Evolutionary conservation across 31 red algal genomes (phyloP), one percentile per base, ranked within the genome.

Genomic region (Odonthalia washingtoniensis): DNA sequence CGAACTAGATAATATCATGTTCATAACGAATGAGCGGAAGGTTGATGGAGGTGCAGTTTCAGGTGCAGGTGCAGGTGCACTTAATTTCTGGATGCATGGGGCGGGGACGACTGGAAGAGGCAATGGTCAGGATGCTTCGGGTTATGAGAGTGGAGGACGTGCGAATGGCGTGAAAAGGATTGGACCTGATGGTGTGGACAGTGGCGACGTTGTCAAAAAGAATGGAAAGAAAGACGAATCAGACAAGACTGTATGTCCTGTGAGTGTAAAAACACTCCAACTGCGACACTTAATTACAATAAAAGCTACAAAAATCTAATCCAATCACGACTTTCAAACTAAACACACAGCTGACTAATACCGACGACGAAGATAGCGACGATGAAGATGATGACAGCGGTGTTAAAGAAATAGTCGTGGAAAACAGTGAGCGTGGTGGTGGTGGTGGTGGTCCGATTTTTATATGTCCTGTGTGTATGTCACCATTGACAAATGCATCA

Each of bases 391-490:
- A 14, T 21, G 21, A 57, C 49, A 9, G 21, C 49, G 21, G 6
- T 21, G 21, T 14, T 21, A 9, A 57, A 14, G 49, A 57, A 21
- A 21, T 14, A 14, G 49, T 57, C 12, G 49, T 14, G 6, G 49
- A 9, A 9, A 21, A 57, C 49, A 9, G 21, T 3, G 74, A 46
- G 16, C 38, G 34, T 53, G 9, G 34, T 14, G 21, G 33, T 39
- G 78, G 32, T 37, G 21, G 2, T 37, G 34, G 49, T 53, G 57
- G 26, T 30, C 67, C 40, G 18, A 68, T 46, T 39, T 95, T 81
- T 72, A 78, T 95, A 52, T 95, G 94, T 60, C 81, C 94, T 30
- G 74, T 95, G 39, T 95, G 94, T 64, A 65, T 72, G 1, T 49
- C 86, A 21, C 53, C 75, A 34, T 70, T 95, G 68, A 72, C 66